Base-by-base conservation (phyloP, 192 early-diverging fungal species). In the Gigaspora rosea region DNA sequence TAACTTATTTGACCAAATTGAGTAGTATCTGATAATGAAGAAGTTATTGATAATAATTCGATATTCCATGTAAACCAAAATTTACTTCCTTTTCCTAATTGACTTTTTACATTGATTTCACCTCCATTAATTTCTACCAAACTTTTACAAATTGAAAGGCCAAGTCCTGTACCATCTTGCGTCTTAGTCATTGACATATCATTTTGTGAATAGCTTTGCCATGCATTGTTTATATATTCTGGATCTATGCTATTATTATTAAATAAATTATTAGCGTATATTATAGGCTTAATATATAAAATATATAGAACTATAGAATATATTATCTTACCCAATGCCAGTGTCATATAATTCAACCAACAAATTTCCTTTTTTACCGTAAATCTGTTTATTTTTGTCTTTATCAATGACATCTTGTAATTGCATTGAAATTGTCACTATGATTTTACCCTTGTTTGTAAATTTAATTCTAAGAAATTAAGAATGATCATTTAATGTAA, bases 161-260 rank as follows among this genome's bases (percentile, higher is more conserved):
- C 27, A 27, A 27, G 27, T 27, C 27, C 27, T 27, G 27, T 92
- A 27, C 93, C 92, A 47, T 91, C 92, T 77, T 91, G 94, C 64
- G 87, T 86, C 64, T 90, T 86, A 10, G 90, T 91, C 46, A 88
- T 90, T 22, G 91, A 85, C 18, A 86, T 84, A 32, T 93, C 91
- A 6, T 86, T 90, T 78, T 93, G 93, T 12, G 87, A 78, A 81
- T 92, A 95, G 50, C 88, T 88, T 61, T 91, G 86, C 76, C 93
- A 94, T 51, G 93, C 86, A 67, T 89, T 81, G 36, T 82, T 78
- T 73, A 88, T 84, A 71, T 89, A 91, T 46, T 89, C 86, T 13
- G 83, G 82, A 52, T 88, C 82, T 59, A 94, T 92, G 5, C 93
- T 27, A 27, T 0, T 27, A 27, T 27, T 27, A 27, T 27, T 32